These are phyloP conservation scores for Ophiostoma ips DNA, from an alignment of 2,329 filamentous ascomycete genomes.

Conservation along the genomic window DNA sequence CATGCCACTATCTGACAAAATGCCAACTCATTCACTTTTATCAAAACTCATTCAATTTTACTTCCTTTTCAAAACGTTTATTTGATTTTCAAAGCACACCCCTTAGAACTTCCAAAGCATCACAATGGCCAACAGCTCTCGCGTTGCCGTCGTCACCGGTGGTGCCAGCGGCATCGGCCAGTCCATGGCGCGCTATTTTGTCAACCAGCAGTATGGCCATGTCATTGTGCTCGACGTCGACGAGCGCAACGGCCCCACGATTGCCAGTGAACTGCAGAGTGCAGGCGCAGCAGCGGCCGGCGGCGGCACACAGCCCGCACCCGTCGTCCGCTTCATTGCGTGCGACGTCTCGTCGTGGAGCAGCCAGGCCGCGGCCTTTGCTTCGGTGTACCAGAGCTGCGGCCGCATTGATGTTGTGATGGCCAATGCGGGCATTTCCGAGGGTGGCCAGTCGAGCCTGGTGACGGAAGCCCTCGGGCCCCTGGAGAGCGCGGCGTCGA, in stretches of 20 bases:
- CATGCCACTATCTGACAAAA: neutral
- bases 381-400: conserved; percentile 14
- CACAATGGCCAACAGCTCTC: neutral
- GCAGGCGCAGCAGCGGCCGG: neutral
- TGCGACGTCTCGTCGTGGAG: conserved; percentile 26
- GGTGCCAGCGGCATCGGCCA: conserved; percentile 24
- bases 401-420: conserved; percentile 30
- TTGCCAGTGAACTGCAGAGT: conserved; percentile 11
- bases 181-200: conserved; percentile 23
- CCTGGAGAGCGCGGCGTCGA: conserved; percentile 4
- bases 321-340: conserved; percentile 20
- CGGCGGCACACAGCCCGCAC: conserved; percentile 10
- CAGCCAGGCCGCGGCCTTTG: conserved; percentile 19
- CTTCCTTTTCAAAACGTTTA: neutral
- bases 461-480: conserved; percentile 13
- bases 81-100: neutral
- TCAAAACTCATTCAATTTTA: neutral
- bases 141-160: conserved; percentile 22
- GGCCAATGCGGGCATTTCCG: conserved; percentile 35
- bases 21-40: no score
- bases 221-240: conserved; percentile 24
- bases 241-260: conserved; percentile 14
- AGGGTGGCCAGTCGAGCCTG: conserved; percentile 22
- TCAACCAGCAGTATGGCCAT: conserved; percentile 17
- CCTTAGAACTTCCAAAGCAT: neutral